phyloP scores from a whole-genome alignment of 306 rosid genomes.

The Sphenostylis stenocarpa region DNA sequence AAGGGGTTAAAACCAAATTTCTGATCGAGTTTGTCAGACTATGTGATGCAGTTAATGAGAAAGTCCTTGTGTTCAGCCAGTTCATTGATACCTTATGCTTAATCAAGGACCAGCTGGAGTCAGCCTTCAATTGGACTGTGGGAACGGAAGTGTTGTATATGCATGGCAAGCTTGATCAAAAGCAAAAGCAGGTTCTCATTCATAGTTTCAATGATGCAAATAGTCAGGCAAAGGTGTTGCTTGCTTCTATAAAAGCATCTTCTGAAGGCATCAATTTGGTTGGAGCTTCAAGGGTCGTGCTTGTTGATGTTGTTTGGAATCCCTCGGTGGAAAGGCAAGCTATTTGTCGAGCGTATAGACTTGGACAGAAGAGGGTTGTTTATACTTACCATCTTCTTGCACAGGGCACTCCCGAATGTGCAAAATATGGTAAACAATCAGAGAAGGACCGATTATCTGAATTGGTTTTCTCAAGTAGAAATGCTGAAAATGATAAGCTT shows the following conservation, averaged over 20 bases:
- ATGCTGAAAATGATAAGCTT: background rate
- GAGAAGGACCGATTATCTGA: slow-evolving; percentile 41
- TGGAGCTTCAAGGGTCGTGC: slow-evolving; percentile 52
- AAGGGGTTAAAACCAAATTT: slow-evolving; percentile 40
- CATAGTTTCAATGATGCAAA: slow-evolving; percentile 36
- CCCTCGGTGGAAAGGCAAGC: slow-evolving; percentile 45
- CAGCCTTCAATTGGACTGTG: slow-evolving; percentile 21
- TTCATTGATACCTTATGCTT: slow-evolving; percentile 23
- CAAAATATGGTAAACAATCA: slow-evolving; percentile 29
- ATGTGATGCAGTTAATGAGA: slow-evolving; percentile 32
- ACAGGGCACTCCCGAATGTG: slow-evolving; percentile 23
- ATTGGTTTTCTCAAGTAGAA: slow-evolving; percentile 29
- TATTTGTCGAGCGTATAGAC: slow-evolving; percentile 40
- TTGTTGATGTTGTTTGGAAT: slow-evolving; percentile 51
- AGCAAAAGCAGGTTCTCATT: slow-evolving; percentile 23
- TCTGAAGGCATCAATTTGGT: slow-evolving; percentile 37
- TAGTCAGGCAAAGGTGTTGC: slow-evolving; percentile 31
- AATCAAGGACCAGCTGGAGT: slow-evolving; percentile 25
- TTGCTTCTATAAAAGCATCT: slow-evolving; percentile 42
- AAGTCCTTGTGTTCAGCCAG: slow-evolving; percentile 44
- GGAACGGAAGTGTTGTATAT: slow-evolving; percentile 33
- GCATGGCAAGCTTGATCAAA: slow-evolving; percentile 14
- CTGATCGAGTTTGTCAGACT: slow-evolving; percentile 31
- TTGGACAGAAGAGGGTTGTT: slow-evolving; percentile 41
- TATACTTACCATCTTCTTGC: slow-evolving; percentile 40